Evolutionary conservation across 164 flowering plant species (phyloP), one percentile per base, ranked within the genome.

Genomic region (Vitis labrusca): DNA sequence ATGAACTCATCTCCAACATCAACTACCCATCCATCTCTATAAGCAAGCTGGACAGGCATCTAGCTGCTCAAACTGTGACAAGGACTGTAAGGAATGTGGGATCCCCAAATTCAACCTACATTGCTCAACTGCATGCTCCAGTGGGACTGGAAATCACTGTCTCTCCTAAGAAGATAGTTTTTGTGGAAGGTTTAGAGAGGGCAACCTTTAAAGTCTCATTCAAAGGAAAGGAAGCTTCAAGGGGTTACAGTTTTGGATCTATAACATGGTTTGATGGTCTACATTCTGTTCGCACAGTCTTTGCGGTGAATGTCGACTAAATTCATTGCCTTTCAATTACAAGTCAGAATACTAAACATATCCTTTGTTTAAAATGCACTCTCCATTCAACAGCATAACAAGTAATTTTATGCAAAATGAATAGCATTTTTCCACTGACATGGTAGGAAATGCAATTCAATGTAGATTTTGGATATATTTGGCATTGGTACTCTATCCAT

Each of bases 21-120:
- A 92, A 92, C 72, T 91, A 92, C 63, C 98, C 98, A 5, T 85
- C 96, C 17, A 92, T 92, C 69, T 90, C 98, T 23, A 83, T 92
- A 2, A 61, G 74, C 52, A 75, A 70, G n/a, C 83, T 92, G 4
- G 71, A 68, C 9, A 14, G 73, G 48, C 68, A 61, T 17, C 66
- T 63, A 15, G 63, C 70, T 13, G 70, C 54, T 2, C 61, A 63
- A 29, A 75, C 69, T 0, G 61, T 89, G 54, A 69, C 73, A 48
- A 81, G 98, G 76, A 81, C 82, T 0, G 86, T 79, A 11, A 92
- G 86, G 6, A 91, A 92, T 66, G 86, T 92, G 11, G 96, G 93
- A 4, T 64, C 77, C 1, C 61, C 52, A 44, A 84, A 87, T 68
- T 63, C 83, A 5, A 85, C 90, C 0, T 92, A 92, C 65, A 71